Base-by-base conservation (phyloP, 2,329 filamentous ascomycete species). In the Neobulgaria alba region DNA sequence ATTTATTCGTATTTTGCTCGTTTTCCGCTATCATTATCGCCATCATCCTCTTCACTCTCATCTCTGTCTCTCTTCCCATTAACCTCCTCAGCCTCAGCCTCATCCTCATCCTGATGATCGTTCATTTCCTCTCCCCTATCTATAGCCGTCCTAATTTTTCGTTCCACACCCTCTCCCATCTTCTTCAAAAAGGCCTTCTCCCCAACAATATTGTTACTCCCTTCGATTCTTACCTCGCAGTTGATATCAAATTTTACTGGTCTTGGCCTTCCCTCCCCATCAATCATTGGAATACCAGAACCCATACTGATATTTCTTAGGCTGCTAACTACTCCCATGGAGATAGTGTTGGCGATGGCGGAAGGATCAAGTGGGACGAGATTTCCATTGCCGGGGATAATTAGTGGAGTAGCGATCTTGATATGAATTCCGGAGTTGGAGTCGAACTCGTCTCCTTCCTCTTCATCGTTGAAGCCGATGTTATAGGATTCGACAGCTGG, bases 371-470 rank as follows among this genome's bases (percentile, higher is more conserved):
- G 53, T 0, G 59, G 51, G 15, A 73, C 54, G 36, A 71, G 53
- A 55, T 77, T 78, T 56, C 67, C 61, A 56, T 63, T 63, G 45
- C 66, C 67, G 29, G 58, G 57, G 49, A 77, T 61, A 44, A 52
- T 61, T 51, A 75, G 55, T 1, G 67, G 63, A 12, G 68, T 65
- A 49, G 68, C 67, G 59, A 78, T 68, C 12, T 58, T 61, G 33
- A 77, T 56, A 36, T 57, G 61, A 43, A 75, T 64, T n/a, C 14
- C n/a, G 35, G 68, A 58, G 1, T 64, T 63, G 33, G 57, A 48
- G 8, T 55, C 51, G 26, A 59, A 54, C 5, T 31, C 18, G 9
- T 38, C 36, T 10, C 45, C 36, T 4, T 45, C 46, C 12, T 50
- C 43, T 10, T 31, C 41, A 20, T 36, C 20, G 15, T 36, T 33